Evolutionary conservation across 306 rosid species (phyloP), one percentile per base, ranked within the genome.

Genomic region (Vigna hirtella): DNA sequence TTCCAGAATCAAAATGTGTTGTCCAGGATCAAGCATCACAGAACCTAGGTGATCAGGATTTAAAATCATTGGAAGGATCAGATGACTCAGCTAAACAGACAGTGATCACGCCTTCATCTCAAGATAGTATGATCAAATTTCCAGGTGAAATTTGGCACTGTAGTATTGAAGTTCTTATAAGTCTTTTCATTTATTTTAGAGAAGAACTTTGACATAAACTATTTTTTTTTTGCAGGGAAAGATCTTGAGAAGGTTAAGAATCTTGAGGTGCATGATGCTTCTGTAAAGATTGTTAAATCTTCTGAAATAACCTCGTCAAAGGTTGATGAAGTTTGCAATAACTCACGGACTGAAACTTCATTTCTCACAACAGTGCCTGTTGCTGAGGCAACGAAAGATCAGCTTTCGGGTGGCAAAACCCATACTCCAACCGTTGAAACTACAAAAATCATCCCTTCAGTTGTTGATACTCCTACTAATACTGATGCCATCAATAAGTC

Each of bases 221-320:
- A 76, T 52, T 61, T 53, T 78, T 68, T 68, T 58, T 83, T 61
- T 85, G 82, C 93, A 93, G 96, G 91, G 53, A 32, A 83, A 74
- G 88, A 82, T 49, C 57, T 50, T 24, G 88, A 83, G 77, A 82
- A 78, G 77, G 79, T 75, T 77, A 90, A 78, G 81, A 78, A 81
- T 79, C 45, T 82, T 56, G 80, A 69, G 72, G 16, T 79, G 22
- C 73, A 57, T 66, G 85, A 76, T 51, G 77, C 86, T 74, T 74
- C 79, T 66, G 81, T 74, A 74, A 75, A 69, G 80, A 87, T 77
- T 56, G 86, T 72, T 62, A 66, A 51, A 74, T 64, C 83, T 66
- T 77, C 88, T 50, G 88, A 69, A 78, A 66, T 59, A 70, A 30
- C 40, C 67, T 65, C 85, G 20, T 69, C 74, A 20, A 84, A 83